Evolutionary conservation across 202 grass and related monocot genomes (phyloP).

Genomic region (Setaria italica): DNA sequence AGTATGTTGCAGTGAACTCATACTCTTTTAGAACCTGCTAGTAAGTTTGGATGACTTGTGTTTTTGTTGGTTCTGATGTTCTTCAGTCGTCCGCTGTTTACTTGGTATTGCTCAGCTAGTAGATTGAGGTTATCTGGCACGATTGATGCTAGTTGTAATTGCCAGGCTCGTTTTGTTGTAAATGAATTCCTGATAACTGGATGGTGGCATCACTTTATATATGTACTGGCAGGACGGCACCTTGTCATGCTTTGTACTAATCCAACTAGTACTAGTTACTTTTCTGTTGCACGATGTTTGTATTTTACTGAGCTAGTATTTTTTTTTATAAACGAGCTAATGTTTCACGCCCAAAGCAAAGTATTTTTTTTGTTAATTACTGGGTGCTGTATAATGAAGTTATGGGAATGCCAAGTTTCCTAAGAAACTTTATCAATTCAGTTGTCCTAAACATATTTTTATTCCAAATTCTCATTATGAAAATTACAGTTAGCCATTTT

Average conservation of each 20-base stretch:
- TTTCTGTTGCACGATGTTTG: neutral
- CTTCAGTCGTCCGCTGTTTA: neutral
- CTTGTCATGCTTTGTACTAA: constrained; percentile 2
- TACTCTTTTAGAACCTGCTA: neutral
- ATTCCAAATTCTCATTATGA: neutral
- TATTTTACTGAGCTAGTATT: neutral
- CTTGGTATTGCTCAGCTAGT: neutral
- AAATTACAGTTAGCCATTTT: neutral
- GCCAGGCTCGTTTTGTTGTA: neutral
- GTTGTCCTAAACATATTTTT: neutral
- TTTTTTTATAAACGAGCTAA: too few species aligned
- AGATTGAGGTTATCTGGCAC: neutral
- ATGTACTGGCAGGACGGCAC: neutral
- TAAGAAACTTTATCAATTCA: neutral
- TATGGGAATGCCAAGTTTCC: too few species aligned
- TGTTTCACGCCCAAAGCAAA: too few species aligned
- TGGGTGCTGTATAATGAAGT: too few species aligned
- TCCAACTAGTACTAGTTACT: too few species aligned
- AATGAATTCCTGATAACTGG: neutral
- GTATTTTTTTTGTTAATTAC: too few species aligned
- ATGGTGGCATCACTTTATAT: neutral
- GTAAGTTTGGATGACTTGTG: neutral
- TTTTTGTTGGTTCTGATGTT: neutral
- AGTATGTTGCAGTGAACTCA: neutral
- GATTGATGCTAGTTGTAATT: too few species aligned